Conservation (phyloP, 2,329 filamentous ascomycete species). For the Fusarium setosum region DNA sequence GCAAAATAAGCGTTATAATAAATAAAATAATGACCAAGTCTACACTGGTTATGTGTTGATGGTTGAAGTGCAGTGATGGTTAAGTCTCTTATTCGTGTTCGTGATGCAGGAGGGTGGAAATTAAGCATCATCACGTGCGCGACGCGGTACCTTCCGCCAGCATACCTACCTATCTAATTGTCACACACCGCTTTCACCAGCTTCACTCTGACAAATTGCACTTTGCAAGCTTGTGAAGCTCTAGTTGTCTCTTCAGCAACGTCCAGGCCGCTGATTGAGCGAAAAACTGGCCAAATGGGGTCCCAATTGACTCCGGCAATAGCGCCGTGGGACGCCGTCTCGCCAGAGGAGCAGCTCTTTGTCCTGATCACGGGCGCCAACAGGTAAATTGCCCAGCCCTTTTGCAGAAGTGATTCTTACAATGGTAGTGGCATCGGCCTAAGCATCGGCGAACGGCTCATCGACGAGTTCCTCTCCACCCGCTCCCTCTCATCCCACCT, state of each 20-base stretch:
- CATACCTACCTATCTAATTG: not conserved
- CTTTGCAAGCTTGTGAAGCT: not conserved
- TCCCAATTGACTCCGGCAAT: slow-evolving; percentile 33
- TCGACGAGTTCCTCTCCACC: slow-evolving; percentile 86
- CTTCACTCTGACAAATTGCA: not conserved
- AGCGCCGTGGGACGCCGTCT: slow-evolving; percentile 51
- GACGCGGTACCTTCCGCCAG: not conserved
- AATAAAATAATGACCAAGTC: slow-evolving; percentile 30
- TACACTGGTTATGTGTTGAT: not conserved
- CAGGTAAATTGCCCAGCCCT: slow-evolving; percentile 68
- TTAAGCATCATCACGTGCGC: slow-evolving; percentile 34
- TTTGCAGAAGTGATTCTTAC: slow-evolving; percentile 14
- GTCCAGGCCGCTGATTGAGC: not conserved
- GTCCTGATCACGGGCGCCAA: slow-evolving; percentile 88
- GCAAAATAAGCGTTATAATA: slow-evolving; percentile 35
- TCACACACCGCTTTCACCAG: slow-evolving; percentile 14
- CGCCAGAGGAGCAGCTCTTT: slow-evolving; percentile 61
- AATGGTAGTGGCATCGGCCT: slow-evolving; percentile 82
- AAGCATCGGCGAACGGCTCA: slow-evolving; percentile 83
- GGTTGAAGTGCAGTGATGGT: not conserved
- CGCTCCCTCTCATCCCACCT: slow-evolving; percentile 76
- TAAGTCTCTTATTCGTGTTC: slow-evolving; percentile 38
- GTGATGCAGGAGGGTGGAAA: slow-evolving; percentile 14
- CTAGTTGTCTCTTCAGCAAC: not conserved
- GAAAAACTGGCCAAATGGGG: slow-evolving; percentile 19